These are phyloP conservation scores for Xylaria acuta DNA, from an alignment of 495 filamentous ascomycete genomes.

Conservation along the genomic window DNA sequence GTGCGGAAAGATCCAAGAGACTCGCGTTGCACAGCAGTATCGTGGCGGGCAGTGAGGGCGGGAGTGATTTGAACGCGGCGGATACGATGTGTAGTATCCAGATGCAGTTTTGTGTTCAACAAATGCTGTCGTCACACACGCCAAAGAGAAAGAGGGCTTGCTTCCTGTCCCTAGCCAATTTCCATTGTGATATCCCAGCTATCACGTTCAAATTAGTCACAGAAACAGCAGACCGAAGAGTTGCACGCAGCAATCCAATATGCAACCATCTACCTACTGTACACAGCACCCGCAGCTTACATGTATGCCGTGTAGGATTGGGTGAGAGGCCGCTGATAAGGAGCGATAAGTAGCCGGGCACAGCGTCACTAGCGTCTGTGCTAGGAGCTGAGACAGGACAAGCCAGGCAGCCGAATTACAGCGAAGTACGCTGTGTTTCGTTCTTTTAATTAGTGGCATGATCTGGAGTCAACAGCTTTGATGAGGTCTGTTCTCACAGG, in stretches of 20 bases:
- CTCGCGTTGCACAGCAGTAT: not conserved
- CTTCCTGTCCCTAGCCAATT: no score
- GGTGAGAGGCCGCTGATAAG: not conserved
- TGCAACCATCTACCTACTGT: not conserved
- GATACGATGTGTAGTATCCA: not conserved
- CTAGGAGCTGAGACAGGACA: not conserved
- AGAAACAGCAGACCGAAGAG: not conserved
- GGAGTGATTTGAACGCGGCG: not conserved
- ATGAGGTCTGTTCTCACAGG: not conserved
- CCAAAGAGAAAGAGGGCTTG: not conserved
- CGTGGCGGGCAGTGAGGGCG: not conserved
- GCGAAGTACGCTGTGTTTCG: not conserved
- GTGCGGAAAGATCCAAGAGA: not conserved
- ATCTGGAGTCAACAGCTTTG: not conserved
- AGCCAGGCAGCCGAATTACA: slow-evolving; percentile 20
- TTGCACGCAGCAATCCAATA: not conserved
- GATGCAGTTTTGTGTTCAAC: not conserved
- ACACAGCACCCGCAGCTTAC: not conserved
- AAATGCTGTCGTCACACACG: not conserved
- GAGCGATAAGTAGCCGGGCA: not conserved
- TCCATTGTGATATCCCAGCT: not conserved
- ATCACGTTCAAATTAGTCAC: not conserved
- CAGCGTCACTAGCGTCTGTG: slow-evolving; percentile 2
- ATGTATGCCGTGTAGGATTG: not conserved
- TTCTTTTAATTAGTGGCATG: not conserved